Base-by-base conservation (phyloP, 2,329 filamentous ascomycete genomes). In the Alternaria postmessia region DNA sequence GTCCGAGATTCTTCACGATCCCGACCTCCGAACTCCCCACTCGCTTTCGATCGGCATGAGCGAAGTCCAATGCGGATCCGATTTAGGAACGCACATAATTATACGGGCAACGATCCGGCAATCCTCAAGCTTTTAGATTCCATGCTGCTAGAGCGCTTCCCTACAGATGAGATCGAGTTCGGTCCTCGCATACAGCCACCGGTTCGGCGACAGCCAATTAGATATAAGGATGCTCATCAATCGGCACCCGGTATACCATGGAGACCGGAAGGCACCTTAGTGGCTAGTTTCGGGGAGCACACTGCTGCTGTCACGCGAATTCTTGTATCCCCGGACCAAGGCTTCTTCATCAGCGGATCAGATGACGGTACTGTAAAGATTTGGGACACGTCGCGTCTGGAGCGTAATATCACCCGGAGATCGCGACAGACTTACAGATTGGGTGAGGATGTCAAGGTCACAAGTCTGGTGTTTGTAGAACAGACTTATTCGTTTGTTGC, bases 401-500 rank as follows among this genome's bases (percentile, higher is more conserved):
- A 99, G 79, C 90, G 93, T 44, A 98, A 97, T 74, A 88, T 98
- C 51, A 91, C 92, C 0, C 91, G 96, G 70, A 88, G 93, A 43
- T 93, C 95, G 28, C 87, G 94, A 22, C 92, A 96, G 73, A 96
- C 92, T 0, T 91, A 97, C 79, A 89, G 85, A 58, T 92, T 97
- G 69, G 86, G 85, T 0, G 80, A 86, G 1, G 90, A 89, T 2
- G 86, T 89, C 0, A 90, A 88, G 60, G 91, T 98, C 3, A 89
- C 92, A 30, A 89, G 92, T 14, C 79, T 99, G 22, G 94, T 92
- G 68, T 98, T 99, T 74, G 88, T 99, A 39, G 94, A 98, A 73
- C 91, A 93, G 67, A 97, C 94, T 0, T 93, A 98, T 76, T 94
- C 92, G 22, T 98, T 99, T 75, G 85, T 97, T 62, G 96, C 92